phyloP scores from a whole-genome alignment of 2,329 filamentous ascomycete species.

The Ceratocystis colombiana region DNA sequence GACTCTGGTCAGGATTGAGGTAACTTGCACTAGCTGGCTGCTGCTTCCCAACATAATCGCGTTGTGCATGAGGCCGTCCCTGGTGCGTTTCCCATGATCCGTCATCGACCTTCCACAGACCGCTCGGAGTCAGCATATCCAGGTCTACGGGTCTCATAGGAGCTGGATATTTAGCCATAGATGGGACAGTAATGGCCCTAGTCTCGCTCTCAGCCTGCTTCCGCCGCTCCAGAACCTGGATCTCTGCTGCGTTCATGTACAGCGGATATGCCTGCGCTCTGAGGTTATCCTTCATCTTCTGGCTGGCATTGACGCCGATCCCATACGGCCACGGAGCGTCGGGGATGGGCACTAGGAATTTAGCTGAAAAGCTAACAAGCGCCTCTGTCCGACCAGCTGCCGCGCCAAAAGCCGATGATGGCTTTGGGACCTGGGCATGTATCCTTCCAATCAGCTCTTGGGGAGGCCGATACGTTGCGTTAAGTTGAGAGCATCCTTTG shows the following conservation, averaged over 20 bases:
- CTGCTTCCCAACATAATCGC: no score
- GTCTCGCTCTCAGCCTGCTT: background rate
- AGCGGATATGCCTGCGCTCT: constrained; percentile 3
- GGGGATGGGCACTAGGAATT: constrained; percentile 26
- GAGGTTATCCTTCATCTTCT: constrained; percentile 3
- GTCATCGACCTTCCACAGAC: constrained; percentile 11
- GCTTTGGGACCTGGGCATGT: background rate
- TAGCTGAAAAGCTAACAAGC: constrained; percentile 26
- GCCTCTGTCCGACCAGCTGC: background rate
- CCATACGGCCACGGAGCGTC: constrained; percentile 26
- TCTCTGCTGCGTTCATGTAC: constrained; percentile 16
- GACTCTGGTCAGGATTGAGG: no score
- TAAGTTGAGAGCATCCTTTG: background rate
- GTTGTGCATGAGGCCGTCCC: background rate
- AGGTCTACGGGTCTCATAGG: background rate
- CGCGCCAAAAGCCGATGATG: background rate
- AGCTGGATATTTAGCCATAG: background rate
- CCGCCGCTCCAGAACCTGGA: constrained; percentile 11
- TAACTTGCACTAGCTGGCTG: no score
- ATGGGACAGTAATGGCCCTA: background rate
- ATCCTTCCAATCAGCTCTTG: background rate
- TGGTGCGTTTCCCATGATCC: background rate
- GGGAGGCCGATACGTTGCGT: background rate
- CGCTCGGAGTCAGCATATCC: background rate
- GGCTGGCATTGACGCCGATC: constrained; percentile 21